Evolutionary conservation across 2,329 filamentous ascomycete genomes (phyloP), one percentile per base, ranked within the genome.

Genomic region (Ophiostoma quercus): DNA sequence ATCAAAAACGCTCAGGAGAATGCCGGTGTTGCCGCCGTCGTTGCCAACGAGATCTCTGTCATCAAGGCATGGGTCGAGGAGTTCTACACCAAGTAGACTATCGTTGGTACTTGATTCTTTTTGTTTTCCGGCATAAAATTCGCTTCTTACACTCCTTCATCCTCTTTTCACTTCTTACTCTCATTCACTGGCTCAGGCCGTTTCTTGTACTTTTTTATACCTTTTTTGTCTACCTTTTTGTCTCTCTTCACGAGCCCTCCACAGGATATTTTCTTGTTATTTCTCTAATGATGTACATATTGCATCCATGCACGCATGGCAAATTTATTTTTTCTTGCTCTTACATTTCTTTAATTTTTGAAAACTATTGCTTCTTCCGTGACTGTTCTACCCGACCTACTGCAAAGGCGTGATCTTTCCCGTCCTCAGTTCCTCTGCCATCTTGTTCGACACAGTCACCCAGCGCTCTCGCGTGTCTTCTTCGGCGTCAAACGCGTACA

Each of bases 1-100:
- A 51, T 71, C 11, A 19, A 51, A n/a, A 43, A 68, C 62, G 29
- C 67, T 11, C n/a, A 47, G 60, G 29, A 5, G 14, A 69, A 65
- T 22, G 75, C 77, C 0, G 84, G 81, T 0, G 81, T 82, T 1
- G 79, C 82, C 75, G 77, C 77, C 57, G 80, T 88, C 1, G 82
- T 85, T 54, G 79, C 86, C 73, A 79, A 80, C 34, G 81, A 84
- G 75, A 78, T 87, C 3, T 79, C 77, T 14, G 80, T 85, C 76
- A 82, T 88, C 73, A 82, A 80, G 72, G 75, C 74, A 29, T 88
- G 86, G 86, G 83, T 88, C 2, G 72, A 39, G 32, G 62, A 62
- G 25, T 62, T 62, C 57, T 62, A 62, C 57, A 32, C 57, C 66
- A 68, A 54, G 60, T 66, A 69, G 29, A n/a, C 29, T 47, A 5